Conservation (phyloP, 2,329 filamentous ascomycete genomes). For the Aspergillus tamarii region DNA sequence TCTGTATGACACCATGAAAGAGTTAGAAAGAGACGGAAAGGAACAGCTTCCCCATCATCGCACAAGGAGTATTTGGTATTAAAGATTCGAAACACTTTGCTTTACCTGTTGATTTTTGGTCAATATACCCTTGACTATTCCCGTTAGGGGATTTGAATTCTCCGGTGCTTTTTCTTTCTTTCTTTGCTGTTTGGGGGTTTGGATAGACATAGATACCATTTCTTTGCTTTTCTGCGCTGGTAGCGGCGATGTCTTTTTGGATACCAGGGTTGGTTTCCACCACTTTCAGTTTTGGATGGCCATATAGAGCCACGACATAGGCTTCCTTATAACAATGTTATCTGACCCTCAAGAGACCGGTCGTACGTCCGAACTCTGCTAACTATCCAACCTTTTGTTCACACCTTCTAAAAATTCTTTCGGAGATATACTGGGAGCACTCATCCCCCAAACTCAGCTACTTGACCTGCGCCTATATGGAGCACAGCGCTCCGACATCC, state of each 20-base stretch:
- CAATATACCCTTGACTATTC: background rate
- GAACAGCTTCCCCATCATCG: constrained; percentile 76
- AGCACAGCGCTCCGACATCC: background rate
- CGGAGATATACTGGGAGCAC: background rate
- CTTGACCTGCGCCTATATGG: background rate
- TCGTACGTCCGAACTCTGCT: background rate
- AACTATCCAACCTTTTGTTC: background rate
- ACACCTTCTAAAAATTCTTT: background rate
- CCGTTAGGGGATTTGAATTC: background rate
- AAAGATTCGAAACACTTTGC: background rate
- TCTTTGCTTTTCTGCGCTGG: constrained; percentile 13
- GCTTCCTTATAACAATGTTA: background rate
- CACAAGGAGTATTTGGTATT: constrained; percentile 95
- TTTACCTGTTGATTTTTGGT: background rate
- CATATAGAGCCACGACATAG: background rate
- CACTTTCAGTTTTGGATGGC: background rate
- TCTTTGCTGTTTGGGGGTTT: constrained; percentile 6
- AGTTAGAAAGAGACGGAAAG: constrained; percentile 66
- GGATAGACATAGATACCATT: constrained; percentile 16
- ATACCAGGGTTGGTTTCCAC: background rate
- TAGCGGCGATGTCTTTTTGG: constrained; percentile 12
- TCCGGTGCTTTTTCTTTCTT: background rate
- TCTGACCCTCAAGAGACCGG: background rate
- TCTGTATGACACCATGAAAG: constrained; percentile 92
- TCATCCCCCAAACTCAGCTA: background rate